phyloP scores from a whole-genome alignment of 148 eudicot species.

The Silene latifolia region DNA sequence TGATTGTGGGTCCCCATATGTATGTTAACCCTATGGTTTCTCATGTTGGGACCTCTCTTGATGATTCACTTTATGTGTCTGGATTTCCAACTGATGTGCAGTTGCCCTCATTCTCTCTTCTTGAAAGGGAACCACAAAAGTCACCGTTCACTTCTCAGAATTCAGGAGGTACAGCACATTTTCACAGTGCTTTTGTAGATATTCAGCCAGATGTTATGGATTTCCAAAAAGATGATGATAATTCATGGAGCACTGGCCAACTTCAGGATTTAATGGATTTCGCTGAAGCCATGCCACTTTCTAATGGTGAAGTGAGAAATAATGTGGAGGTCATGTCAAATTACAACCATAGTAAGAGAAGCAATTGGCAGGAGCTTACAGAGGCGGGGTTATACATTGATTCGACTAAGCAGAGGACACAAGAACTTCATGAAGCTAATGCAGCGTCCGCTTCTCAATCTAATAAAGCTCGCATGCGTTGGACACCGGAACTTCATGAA shows the following conservation, averaged over 20 bases:
- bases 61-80: constrained; percentile 3
- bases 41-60: constrained; percentile 28
- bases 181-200: constrained; percentile 22
- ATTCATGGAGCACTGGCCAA: constrained; percentile 49
- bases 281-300: constrained; percentile 32
- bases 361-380: too few relatives aligned
- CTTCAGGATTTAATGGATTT: constrained; percentile 49
- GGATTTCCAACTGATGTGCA: too few relatives aligned
- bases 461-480: constrained; percentile 71
- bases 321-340: constrained; percentile 7
- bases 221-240: constrained; percentile 29
- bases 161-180: constrained; percentile 24
- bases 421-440: too few relatives aligned
- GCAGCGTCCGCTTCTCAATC: constrained; percentile 34
- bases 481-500: constrained; percentile 88
- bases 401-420: too few relatives aligned
- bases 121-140: constrained; percentile 23
- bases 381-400: too few relatives aligned
- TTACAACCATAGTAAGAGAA: too few relatives aligned
- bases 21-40: constrained; percentile 25
- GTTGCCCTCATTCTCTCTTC: constrained; percentile 30
- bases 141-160: too few relatives aligned
- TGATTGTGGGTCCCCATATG: constrained; percentile 28
- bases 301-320: constrained; percentile 42
- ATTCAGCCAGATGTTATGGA: constrained; percentile 29